These are phyloP conservation scores for Lunularia cruciata DNA, from an alignment of 225 moss, liverwort and hornwort species.

Conservation along the genomic window DNA sequence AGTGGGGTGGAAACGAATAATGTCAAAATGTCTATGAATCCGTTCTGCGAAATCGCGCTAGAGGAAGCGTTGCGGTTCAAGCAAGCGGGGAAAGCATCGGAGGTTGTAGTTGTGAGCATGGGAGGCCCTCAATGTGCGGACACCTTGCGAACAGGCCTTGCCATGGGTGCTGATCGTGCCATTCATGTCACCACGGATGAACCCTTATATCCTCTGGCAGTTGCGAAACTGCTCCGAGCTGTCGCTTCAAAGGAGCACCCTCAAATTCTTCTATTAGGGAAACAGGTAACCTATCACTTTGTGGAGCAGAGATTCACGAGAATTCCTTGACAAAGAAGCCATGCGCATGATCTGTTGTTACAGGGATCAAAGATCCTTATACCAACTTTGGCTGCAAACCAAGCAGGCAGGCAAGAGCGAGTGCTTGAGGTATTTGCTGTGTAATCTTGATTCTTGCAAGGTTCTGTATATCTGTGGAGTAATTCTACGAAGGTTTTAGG, in stretches of 20 bases:
- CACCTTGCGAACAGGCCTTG: constrained; percentile 80
- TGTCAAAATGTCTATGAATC: constrained; percentile 99
- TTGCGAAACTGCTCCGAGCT: constrained; percentile 70
- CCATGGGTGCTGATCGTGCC: constrained; percentile 96
- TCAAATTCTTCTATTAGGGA: constrained; percentile 72
- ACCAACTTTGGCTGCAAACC: too few species aligned
- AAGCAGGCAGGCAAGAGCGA: too few species aligned
- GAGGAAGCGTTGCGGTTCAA: constrained; percentile 88
- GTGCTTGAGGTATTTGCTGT: too few species aligned
- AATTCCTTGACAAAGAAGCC: too few species aligned
- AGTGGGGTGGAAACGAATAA: constrained; percentile 96
- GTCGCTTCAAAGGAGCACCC: constrained; percentile 68
- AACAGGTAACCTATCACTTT: constrained; percentile 77
- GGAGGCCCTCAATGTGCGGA: constrained; percentile 85
- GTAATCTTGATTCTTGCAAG: too few species aligned
- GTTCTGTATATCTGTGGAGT: too few species aligned
- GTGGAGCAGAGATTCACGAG: too few species aligned
- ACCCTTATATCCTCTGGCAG: constrained; percentile 66
- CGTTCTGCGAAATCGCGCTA: constrained; percentile 89
- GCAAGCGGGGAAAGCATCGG: constrained; percentile 84
- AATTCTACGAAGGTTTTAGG: too few species aligned
- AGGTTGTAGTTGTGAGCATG: constrained; percentile 92
- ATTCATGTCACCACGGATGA: constrained; percentile 74
- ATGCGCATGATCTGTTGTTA: too few species aligned
- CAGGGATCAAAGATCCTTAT: too few species aligned